Conservation (phyloP, 2,329 filamentous ascomycete genomes). For the Fusarium mundagurra region DNA sequence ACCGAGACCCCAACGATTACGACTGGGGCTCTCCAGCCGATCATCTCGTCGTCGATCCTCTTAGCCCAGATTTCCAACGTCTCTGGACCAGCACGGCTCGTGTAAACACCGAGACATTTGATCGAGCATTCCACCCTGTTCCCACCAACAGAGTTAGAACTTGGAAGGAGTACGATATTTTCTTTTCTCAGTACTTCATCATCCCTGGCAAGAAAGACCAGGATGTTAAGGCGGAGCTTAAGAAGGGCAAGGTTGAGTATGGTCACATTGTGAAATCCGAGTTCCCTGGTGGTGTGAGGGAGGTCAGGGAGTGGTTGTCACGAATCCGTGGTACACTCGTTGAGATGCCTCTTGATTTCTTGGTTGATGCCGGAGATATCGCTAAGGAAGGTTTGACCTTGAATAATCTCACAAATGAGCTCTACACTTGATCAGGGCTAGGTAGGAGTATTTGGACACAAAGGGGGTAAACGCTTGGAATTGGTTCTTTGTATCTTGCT, state of each 20-base stretch:
- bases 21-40: slow-evolving; percentile 76
- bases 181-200: slow-evolving; percentile 75
- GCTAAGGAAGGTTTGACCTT: slow-evolving; percentile 81
- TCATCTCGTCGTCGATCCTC: slow-evolving; percentile 76
- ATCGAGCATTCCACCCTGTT: slow-evolving; percentile 82
- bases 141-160: slow-evolving; percentile 74
- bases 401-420: slow-evolving; percentile 75
- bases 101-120: slow-evolving; percentile 83
- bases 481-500: background rate
- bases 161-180: slow-evolving; percentile 79
- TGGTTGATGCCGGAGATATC: slow-evolving; percentile 78
- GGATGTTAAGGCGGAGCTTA: slow-evolving; percentile 58
- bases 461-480: background rate
- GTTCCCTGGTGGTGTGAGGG: slow-evolving; percentile 76
- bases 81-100: slow-evolving; percentile 79
- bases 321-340: slow-evolving; percentile 77
- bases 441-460: background rate
- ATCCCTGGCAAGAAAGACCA: slow-evolving; percentile 62
- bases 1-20: slow-evolving; percentile 75
- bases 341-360: slow-evolving; percentile 94
- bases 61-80: slow-evolving; percentile 72
- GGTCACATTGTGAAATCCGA: slow-evolving; percentile 88
- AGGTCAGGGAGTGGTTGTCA: slow-evolving; percentile 75
- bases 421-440: slow-evolving; percentile 66
- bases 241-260: slow-evolving; percentile 74